Evolutionary conservation across 352 stramenopile species (phyloP), one percentile per base, ranked within the genome.

Genomic region (Pseudoperonospora humuli): DNA sequence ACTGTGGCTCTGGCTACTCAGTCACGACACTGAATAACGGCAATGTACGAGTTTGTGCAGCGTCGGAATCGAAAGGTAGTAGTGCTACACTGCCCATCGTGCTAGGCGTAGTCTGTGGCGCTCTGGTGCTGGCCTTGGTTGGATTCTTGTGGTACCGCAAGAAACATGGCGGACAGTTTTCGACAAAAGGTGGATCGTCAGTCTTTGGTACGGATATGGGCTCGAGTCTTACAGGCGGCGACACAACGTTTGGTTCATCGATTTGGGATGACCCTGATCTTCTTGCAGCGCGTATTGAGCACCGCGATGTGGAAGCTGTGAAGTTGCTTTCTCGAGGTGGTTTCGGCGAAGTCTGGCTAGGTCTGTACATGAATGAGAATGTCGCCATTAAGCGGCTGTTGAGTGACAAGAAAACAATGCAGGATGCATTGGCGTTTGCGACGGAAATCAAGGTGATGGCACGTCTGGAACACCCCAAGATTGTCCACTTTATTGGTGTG

Each of bases 181-280:
- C 45, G 3, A 64, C 54, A 15, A 68, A 68, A 21, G 50, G 54
- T n/a, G 50, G 50, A 15, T 60, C 47, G 8, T 65, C 57, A 0
- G 49, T 60, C 39, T 44, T 64, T 24, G 55, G 45, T 5, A 65
- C 52, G 6, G 56, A 70, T 21, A 55, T 77, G n/a, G 56, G 50
- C 3, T 60, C 54, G 11, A 64, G 53, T 48, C 56, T 75, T 18
- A 64, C 50, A n/a, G 51, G 32, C 3, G 53, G 54, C 7, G 60
- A 66, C 17, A 69, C 64, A 19, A 73, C 58, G 14, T 58, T 54
- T 23, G 59, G 58, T 8, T 75, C 71, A n/a, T 74, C 72, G 4
- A 80, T 87, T 46, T 83, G 73, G 71, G 65, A 78, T 32, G 75
- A 87, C 23, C 64, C 67, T 5, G 70, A 85, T 29, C 49, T 87